Evolutionary conservation across 2,329 filamentous ascomycete genomes (phyloP).

Genomic region (Leptographium wingfieldii): DNA sequence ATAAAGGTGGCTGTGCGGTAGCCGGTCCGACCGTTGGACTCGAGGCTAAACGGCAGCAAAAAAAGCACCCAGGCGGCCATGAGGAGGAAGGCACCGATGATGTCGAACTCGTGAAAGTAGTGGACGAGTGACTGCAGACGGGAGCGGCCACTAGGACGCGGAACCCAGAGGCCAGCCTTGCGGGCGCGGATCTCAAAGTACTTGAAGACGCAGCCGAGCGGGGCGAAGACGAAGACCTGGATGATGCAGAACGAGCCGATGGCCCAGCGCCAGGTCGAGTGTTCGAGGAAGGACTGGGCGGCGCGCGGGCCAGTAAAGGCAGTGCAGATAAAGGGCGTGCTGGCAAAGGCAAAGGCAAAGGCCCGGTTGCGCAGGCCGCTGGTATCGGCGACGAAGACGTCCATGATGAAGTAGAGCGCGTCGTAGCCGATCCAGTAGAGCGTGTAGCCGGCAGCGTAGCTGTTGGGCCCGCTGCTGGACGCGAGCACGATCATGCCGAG

Average conservation of each 20-base stretch:
- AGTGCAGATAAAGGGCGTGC: conserved; percentile 53
- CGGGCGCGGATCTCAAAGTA: conserved; percentile 49
- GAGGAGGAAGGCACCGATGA: conserved; percentile 48
- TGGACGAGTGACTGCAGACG: conserved; percentile 31
- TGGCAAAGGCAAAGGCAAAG: conserved; percentile 49
- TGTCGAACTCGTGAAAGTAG: conserved; percentile 51
- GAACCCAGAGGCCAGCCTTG: conserved; percentile 34
- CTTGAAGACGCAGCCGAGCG: conserved; percentile 43
- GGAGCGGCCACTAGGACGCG: conserved; percentile 29
- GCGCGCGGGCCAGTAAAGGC: conserved; percentile 51
- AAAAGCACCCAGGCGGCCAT: conserved; percentile 49
- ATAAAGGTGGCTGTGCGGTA: conserved; percentile 32
- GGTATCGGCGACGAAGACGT: conserved; percentile 55
- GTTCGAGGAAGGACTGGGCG: conserved; percentile 34
- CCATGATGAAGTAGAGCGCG: conserved; percentile 28
- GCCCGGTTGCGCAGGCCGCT: conserved; percentile 53
- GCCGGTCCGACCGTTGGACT: conserved; percentile 24
- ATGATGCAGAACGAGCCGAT: conserved; percentile 55
- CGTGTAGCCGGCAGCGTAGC: conserved; percentile 51
- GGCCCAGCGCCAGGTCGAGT: conserved; percentile 54
- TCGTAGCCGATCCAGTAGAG: conserved; percentile 50
- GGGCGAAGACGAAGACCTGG: conserved; percentile 43
- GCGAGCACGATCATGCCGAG: conserved; percentile 53
- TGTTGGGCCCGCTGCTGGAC: conserved; percentile 43
- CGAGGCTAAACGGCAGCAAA: conserved; percentile 55